Conservation (phyloP, 805 yeast genomes). For the Metschnikowia arizonensis region DNA sequence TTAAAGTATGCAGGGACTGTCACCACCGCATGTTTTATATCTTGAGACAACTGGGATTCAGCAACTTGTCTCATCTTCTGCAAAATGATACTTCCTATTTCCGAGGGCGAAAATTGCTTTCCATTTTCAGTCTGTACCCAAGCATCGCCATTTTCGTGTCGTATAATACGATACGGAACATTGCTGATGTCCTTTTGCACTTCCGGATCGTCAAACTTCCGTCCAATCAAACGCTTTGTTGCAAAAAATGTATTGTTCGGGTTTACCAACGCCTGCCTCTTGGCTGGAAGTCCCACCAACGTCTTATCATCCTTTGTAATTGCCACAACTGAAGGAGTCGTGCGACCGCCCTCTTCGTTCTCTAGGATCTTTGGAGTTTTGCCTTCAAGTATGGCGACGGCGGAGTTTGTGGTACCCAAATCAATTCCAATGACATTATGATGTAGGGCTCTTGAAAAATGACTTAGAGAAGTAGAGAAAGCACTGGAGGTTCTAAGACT, state of each 20-base stretch:
- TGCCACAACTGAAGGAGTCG: constrained; percentile 79
- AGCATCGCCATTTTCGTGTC: constrained; percentile 64
- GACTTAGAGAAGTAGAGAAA: neutral
- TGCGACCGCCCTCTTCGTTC: constrained; percentile 73
- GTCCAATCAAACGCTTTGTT: constrained; percentile 76
- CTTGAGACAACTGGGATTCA: constrained; percentile 40
- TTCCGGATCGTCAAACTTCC: constrained; percentile 63
- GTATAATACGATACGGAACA: constrained; percentile 60
- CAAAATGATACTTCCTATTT: constrained; percentile 63
- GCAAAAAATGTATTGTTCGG: constrained; percentile 78
- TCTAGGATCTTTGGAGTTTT: constrained; percentile 62
- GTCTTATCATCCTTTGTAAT: constrained; percentile 35
- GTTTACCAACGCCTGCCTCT: constrained; percentile 71
- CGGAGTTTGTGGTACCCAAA: constrained; percentile 82
- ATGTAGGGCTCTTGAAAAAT: constrained; percentile 14
- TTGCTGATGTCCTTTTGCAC: constrained; percentile 62
- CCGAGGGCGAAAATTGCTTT: constrained; percentile 57
- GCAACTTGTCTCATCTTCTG: constrained; percentile 66
- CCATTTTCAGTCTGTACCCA: constrained; percentile 50
- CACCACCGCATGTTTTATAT: constrained; percentile 66
- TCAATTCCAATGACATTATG: constrained; percentile 69
- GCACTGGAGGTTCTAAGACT: neutral
- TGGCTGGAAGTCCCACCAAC: constrained; percentile 67
- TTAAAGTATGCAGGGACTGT: constrained; percentile 85
- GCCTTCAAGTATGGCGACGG: constrained; percentile 72